These are phyloP conservation scores for Alternaria longipes DNA, from an alignment of 2,329 filamentous ascomycete genomes.

Conservation along the genomic window DNA sequence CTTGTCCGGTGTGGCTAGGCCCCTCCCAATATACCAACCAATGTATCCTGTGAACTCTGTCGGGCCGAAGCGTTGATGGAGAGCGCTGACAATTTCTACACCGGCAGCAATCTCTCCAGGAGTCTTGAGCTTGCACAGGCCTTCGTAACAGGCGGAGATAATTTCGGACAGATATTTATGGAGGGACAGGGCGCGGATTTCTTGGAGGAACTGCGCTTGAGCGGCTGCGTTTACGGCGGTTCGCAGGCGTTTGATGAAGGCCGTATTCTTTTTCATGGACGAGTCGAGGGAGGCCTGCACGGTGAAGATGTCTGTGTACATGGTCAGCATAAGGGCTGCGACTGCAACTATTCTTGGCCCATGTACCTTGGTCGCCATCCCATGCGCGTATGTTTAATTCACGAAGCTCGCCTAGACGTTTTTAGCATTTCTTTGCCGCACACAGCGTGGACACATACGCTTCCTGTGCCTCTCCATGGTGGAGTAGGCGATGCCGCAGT, in stretches of 20 bases:
- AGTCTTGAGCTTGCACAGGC: constrained; percentile 88
- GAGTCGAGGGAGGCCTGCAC: constrained; percentile 87
- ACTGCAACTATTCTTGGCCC: constrained; percentile 20
- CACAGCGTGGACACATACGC: constrained; percentile 44
- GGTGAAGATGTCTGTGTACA: constrained; percentile 73
- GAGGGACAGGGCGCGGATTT: constrained; percentile 88
- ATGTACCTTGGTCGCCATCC: constrained; percentile 83
- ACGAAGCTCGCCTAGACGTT: constrained; percentile 79
- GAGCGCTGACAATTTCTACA: constrained; percentile 91
- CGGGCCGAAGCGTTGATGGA: constrained; percentile 94
- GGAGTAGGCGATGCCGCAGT: constrained; percentile 40
- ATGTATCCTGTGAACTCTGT: constrained; percentile 89
- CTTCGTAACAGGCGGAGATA: constrained; percentile 94
- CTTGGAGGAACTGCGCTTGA: constrained; percentile 83
- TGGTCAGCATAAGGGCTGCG: constrained; percentile 26
- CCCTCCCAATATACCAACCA: constrained; percentile 90
- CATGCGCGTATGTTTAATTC: constrained; percentile 87
- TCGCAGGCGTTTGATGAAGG: constrained; percentile 94
- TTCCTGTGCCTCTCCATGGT: constrained; percentile 62
- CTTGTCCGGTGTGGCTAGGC: constrained; percentile 90
- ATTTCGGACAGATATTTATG: constrained; percentile 98
- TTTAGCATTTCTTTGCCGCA: constrained; percentile 30
- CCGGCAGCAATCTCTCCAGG: constrained; percentile 91
- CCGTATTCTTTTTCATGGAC: constrained; percentile 96
- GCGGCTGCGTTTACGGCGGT: constrained; percentile 85